Conservation (phyloP, 2,329 filamentous ascomycete genomes). For the Botryotinia narcissicola region DNA sequence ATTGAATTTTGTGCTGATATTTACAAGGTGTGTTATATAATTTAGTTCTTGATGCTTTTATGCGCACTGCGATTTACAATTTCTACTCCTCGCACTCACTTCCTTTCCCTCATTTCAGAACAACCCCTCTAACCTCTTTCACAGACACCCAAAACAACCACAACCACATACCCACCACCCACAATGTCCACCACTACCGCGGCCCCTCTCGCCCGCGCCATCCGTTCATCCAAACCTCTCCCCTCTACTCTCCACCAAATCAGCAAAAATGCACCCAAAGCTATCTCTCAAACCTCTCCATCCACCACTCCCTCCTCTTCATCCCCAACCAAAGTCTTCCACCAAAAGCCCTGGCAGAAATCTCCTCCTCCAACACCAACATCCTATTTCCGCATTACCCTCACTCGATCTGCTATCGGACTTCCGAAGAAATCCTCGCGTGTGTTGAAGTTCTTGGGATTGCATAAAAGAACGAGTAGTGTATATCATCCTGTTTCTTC, state of each 20-base stretch:
- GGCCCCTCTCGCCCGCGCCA: neutral
- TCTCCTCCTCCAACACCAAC: slow-evolving; percentile 40
- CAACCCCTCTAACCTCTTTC: slow-evolving; percentile 5
- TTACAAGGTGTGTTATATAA: neutral
- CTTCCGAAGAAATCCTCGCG: slow-evolving; percentile 62
- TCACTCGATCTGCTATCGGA: slow-evolving; percentile 70
- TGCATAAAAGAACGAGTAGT: slow-evolving; percentile 68
- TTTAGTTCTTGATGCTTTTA: too few species aligned
- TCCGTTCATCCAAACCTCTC: neutral
- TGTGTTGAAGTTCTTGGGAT: slow-evolving; percentile 67
- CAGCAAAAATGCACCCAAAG: neutral
- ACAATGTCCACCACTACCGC: slow-evolving; percentile 2
- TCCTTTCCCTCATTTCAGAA: neutral
- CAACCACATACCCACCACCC: neutral
- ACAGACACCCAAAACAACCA: neutral
- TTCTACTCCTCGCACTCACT: neutral
- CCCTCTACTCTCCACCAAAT: neutral
- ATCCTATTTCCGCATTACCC: slow-evolving; percentile 70
- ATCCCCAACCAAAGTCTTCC: neutral
- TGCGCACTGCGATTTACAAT: neutral
- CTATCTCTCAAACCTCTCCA: slow-evolving; percentile 2
- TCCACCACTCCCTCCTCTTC: neutral
- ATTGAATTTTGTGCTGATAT: neutral
- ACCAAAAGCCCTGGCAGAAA: slow-evolving; percentile 7
- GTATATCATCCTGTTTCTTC: slow-evolving; percentile 70